Evolutionary conservation across 805 yeast species (phyloP), one percentile per base, ranked within the genome.

Genomic region (Metschnikowia orientalis): DNA sequence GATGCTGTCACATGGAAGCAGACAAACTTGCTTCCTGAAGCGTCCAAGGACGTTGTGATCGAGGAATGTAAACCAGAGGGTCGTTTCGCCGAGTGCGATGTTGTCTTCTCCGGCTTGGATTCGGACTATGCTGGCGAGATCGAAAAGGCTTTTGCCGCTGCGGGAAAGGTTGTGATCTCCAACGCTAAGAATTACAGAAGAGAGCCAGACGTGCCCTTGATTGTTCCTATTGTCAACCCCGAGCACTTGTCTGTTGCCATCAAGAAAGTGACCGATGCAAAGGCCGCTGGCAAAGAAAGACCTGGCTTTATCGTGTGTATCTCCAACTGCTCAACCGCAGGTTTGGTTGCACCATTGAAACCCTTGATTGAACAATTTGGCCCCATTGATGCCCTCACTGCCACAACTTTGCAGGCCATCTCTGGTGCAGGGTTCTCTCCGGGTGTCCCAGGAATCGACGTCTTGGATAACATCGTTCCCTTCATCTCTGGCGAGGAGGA

Each of bases 391-490:
- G 72, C 79, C 15, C 73, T 90, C 47, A 81, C 95, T 9, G 76
- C 95, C 30, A 86, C 97, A 35, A 92, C 98, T 10, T 63, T 92
- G 60, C 98, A 92, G 61, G 98, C 98, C 23, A 86, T 92, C 45
- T 89, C 97, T 4, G 98, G 98, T 50, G 98, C 95, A 14, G 98
- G 98, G 3, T 92, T 85, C 59, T 84, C 95, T 7, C 98, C 98
- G 30, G 98, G 98, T 59, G 95, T 89, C 36, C 79, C 95, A 14
- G 92, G 95, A 45, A 89, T 92, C 61, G 97, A 92, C 56, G 79
- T 90, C 35, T 71, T 92, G 50, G 98, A 92, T 64, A 92, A 92
- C 65, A 74, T 92, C 47, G 87, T 92, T 35, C 98, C 98, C 25
- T 92, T 69, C 72, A 92, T 92, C 54, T 71, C 88, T 45, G 97